phyloP scores from a whole-genome alignment of 257 asterid genomes.

The Solanum peruvianum region DNA sequence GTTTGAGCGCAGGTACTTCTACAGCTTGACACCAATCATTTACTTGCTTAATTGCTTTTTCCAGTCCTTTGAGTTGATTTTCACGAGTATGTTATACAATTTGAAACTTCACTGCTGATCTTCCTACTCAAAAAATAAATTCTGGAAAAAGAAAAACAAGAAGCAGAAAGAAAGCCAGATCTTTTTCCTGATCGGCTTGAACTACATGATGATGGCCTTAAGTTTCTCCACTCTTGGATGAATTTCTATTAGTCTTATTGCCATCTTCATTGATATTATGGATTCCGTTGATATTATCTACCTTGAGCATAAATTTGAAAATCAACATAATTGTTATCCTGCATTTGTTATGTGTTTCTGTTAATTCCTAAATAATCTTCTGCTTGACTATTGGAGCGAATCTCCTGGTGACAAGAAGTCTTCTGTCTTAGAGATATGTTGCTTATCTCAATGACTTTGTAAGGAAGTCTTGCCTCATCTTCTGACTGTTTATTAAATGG shows the following conservation, averaged over 20 bases:
- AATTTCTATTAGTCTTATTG: neutral
- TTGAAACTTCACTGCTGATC: neutral
- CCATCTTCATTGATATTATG: neutral
- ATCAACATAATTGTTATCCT: neutral
- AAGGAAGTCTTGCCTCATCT: neutral
- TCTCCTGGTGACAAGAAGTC: neutral
- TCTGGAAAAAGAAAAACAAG: neutral
- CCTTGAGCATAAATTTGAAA: neutral
- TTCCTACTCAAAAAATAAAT: neutral
- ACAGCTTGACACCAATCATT: neutral
- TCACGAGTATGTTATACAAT: neutral
- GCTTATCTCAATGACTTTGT: neutral
- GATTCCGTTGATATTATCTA: neutral
- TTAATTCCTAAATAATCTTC: neutral
- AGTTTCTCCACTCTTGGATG: neutral
- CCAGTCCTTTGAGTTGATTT: neutral
- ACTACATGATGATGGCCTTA: neutral
- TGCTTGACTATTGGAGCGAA: neutral
- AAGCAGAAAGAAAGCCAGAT: neutral
- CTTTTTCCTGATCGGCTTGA: neutral
- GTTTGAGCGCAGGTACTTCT: slow-evolving; percentile 83
- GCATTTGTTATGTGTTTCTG: neutral
- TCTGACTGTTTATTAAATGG: neutral
- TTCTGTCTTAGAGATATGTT: neutral
- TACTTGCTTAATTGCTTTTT: neutral